Evolutionary conservation across 2,329 filamentous ascomycete genomes (phyloP).

Genomic region (Geosmithia putterillii): DNA sequence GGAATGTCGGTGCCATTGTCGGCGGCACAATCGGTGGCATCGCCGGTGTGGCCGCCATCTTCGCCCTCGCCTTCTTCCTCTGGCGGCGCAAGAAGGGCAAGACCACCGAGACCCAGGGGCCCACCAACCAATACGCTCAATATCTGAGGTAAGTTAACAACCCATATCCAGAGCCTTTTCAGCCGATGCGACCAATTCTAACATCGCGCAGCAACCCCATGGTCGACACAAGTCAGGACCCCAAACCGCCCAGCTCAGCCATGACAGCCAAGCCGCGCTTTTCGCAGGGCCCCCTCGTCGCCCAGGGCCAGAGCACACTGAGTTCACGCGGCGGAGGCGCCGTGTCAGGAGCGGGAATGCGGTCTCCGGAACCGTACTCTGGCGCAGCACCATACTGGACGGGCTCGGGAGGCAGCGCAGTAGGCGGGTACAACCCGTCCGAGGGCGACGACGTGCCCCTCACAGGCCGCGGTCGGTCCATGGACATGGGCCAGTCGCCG

Average conservation of each 20-base stretch:
- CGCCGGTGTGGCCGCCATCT: slow-evolving; percentile 28
- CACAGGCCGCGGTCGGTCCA: too few species aligned
- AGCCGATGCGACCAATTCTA: not conserved
- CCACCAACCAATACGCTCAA: slow-evolving; percentile 22
- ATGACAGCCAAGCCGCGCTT: slow-evolving; percentile 9
- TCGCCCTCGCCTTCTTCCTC: slow-evolving; percentile 28
- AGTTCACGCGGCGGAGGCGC: too few species aligned
- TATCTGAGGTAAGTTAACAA: slow-evolving; percentile 28
- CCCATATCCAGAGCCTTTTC: not conserved
- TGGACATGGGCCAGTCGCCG: too few species aligned
- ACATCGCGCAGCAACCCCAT: slow-evolving; percentile 15
- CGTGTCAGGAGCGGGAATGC: too few species aligned
- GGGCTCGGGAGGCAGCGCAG: slow-evolving; percentile 3
- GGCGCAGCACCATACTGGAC: not conserved
- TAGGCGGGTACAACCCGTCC: slow-evolving; percentile 11
- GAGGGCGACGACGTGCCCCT: slow-evolving; percentile 23
- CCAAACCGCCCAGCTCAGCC: slow-evolving; percentile 11
- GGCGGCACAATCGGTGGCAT: slow-evolving; percentile 41
- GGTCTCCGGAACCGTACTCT: not conserved
- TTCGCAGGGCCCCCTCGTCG: not conserved
- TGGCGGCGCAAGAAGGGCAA: slow-evolving; percentile 29
- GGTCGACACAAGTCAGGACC: slow-evolving; percentile 7
- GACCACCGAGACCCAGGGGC: slow-evolving; percentile 27
- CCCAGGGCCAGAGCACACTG: not conserved
- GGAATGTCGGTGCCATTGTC: slow-evolving; percentile 36